Evolutionary conservation across 176 grass and related monocot species (phyloP).

Genomic region (Secale cereale): DNA sequence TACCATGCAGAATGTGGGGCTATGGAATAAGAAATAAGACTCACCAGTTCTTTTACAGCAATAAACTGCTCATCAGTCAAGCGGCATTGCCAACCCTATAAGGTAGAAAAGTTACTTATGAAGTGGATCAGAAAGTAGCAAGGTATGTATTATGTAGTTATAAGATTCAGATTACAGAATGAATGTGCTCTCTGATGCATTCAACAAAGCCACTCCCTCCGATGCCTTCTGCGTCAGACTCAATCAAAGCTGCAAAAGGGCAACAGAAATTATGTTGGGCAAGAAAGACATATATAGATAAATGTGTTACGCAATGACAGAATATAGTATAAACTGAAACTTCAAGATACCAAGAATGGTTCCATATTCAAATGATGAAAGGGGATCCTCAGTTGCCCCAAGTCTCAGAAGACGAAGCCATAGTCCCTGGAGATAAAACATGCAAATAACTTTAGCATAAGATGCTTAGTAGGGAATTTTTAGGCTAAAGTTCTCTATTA

Average conservation of each 20-base stretch:
- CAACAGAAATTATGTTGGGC: constrained; percentile 30
- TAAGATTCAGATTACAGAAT: constrained; percentile 63
- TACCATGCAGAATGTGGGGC: neutral
- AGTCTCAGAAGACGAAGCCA: constrained; percentile 97
- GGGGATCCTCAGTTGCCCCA: constrained; percentile 96
- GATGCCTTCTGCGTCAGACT: constrained; percentile 99
- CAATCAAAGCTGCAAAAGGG: constrained; percentile 80
- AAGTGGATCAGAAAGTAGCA: constrained; percentile 21
- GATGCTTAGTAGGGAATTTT: constrained; percentile 14
- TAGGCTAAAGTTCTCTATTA: constrained; percentile 4
- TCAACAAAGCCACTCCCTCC: constrained; percentile 99
- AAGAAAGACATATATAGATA: constrained; percentile 3
- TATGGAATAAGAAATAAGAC: constrained; percentile 23
- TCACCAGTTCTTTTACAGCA: constrained; percentile 98
- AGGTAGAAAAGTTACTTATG: constrained; percentile 37
- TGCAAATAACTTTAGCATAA: constrained; percentile 13
- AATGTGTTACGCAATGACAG: constrained; percentile 5
- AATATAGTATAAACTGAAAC: constrained; percentile 21
- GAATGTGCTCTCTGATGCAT: constrained; percentile 99
- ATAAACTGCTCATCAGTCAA: constrained; percentile 99
- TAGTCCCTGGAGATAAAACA: constrained; percentile 72
- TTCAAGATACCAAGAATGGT: constrained; percentile 93
- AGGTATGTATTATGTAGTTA: constrained; percentile 13
- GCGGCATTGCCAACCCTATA: constrained; percentile 98
- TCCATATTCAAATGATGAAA: constrained; percentile 99